A percentile compares a stretch with the other conserved stretches of the same genome.
Conservation (phyloP, 1,284 basidiomycete species). For the Ceratobasidium theobromae region DNA sequence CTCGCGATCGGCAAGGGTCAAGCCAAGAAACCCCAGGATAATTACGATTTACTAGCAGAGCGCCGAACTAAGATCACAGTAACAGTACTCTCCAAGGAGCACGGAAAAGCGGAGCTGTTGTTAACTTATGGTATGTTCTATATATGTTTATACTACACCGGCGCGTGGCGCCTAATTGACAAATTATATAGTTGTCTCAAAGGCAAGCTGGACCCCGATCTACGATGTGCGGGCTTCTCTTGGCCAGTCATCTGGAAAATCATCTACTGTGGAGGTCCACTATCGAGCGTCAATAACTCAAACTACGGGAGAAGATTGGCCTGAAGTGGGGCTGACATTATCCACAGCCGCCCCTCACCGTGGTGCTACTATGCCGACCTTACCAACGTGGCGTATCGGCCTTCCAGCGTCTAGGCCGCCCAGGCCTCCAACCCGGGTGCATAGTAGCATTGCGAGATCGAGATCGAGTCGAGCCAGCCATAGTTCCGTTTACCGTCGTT, state of each 20-base stretch:
- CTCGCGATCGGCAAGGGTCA: slow-evolving; percentile 31
- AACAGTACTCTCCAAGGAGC: slow-evolving; percentile 32
- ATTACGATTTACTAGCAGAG: too few relatives aligned
- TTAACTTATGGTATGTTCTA: slow-evolving; percentile 36
- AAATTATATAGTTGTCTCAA: slow-evolving; percentile 35
- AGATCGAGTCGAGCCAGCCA: not conserved
- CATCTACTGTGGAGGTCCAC: slow-evolving; percentile 36
- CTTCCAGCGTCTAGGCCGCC: too few relatives aligned
- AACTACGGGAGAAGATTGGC: slow-evolving; percentile 39
- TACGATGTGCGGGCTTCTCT: slow-evolving; percentile 40
- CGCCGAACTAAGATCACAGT: slow-evolving; percentile 36
- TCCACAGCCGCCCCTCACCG: slow-evolving; percentile 38
- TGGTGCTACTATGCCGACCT: slow-evolving; percentile 36
- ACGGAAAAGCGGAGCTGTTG: slow-evolving; percentile 34
- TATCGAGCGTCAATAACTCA: slow-evolving; percentile 39
- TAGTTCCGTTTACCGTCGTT: not conserved
- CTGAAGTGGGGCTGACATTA: slow-evolving; percentile 36
- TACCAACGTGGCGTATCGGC: slow-evolving; percentile 32
- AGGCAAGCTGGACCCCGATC: slow-evolving; percentile 39
- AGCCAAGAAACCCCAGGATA: slow-evolving; percentile 16
- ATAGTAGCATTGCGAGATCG: not conserved
- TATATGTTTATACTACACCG: slow-evolving; percentile 26
- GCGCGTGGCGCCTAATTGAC: slow-evolving; percentile 15
- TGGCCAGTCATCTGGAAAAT: slow-evolving; percentile 40
- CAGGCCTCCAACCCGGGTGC: too few relatives aligned